Evolutionary conservation across 257 asterid genomes (phyloP).

Genomic region (Petunia axillaris): DNA sequence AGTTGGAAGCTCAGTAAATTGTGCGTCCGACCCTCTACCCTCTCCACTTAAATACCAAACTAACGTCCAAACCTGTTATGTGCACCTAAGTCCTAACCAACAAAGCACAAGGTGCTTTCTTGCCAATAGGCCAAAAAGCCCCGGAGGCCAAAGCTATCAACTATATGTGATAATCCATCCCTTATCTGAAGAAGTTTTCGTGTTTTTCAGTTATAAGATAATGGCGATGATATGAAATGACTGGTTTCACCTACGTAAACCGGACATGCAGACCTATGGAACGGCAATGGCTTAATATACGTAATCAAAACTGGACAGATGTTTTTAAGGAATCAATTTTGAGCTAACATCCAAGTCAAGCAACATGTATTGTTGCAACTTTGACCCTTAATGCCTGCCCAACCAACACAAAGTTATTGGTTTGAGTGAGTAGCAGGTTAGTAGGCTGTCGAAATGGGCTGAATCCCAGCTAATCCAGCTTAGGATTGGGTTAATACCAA

Average conservation of each 20-base stretch:
- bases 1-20: too few species aligned
- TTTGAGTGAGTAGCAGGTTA: not conserved
- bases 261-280: not conserved
- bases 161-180: too few species aligned
- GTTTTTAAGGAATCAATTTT: not conserved
- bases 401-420: slow-evolving; percentile 12
- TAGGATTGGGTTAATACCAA: not conserved
- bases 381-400: not conserved
- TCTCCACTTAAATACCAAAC: too few species aligned
- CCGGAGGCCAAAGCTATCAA: too few species aligned
- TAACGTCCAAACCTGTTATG: too few species aligned
- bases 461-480: not conserved
- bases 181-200: too few species aligned
- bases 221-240: not conserved
- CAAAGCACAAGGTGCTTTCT: too few species aligned
- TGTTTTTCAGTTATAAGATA: not conserved
- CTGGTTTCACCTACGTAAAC: not conserved
- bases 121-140: too few species aligned
- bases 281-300: not conserved
- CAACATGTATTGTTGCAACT: not conserved
- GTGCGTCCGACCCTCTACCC: too few species aligned
- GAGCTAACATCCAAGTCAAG: not conserved
- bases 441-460: not conserved
- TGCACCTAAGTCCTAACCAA: too few species aligned
- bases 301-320: not conserved